Base-by-base conservation (phyloP, 2,329 filamentous ascomycete species). In the Graphilbum ipis-grandicollis region DNA sequence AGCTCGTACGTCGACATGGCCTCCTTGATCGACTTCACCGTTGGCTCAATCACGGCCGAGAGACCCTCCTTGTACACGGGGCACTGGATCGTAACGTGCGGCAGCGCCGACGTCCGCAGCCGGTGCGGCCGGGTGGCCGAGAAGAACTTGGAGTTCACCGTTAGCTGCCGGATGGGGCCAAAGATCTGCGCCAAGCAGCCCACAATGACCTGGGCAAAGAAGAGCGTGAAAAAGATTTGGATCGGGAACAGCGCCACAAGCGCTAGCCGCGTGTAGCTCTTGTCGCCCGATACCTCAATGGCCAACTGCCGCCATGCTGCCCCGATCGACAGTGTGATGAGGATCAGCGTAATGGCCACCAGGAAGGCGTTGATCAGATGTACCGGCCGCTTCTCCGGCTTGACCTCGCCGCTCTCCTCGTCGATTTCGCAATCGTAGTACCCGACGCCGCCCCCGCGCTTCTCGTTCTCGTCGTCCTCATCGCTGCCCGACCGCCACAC, bases 51-150 rank as follows among this genome's bases (percentile, higher is more conserved):
- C 54, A 92, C 83, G 42, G 64, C 71, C 26, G 60, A 59, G 3
- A 92, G 65, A 44, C 82, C 81, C 53, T 92, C 83, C 54, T 88
- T 90, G 61, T 90, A 92, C 0, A 92, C 80, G 5, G 83, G 83
- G 53, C 81, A 86, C 51, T 93, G 83, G 31, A 92, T 79, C 3
- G 81, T 88, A 44, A 83, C 65, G 50, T 83, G 80, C 2, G 79
- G 79, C 14, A 86, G 64, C 19, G 62, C 51, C 10, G 57, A 49
- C 1, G 56, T 59, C 39, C 68, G 67, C 21, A 85, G 55, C 34
- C 79, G 63, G 17, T 68, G 67, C 2, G 77, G 74, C 9, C 76
- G 66, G n/a, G 66, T 62, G 1, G 79, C 82, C 0, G 82, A 88
- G 58, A 79, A 90, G 60, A 77, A 88, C 53, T 79, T 81, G 49